Base-by-base conservation (phyloP, 1,284 basidiomycete species). In the Trichosporon faecale region DNA sequence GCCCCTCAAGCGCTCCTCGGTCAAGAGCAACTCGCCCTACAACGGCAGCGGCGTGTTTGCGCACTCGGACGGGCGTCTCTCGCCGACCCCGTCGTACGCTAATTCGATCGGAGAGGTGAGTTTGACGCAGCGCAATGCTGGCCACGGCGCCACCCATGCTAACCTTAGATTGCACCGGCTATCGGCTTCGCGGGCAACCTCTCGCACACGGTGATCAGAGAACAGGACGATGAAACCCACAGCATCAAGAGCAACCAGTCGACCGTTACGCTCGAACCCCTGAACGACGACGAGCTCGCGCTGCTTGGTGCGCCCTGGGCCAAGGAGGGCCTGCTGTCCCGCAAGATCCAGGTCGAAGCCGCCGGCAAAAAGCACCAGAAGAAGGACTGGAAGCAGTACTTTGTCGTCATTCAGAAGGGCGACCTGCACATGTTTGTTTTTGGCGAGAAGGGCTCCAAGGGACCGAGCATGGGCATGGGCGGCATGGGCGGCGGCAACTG, bases 251-350 rank as follows among this genome's bases (percentile, higher is more conserved):
- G 87, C 23, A 91, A 89, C 76, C 86, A 87, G 21, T 90, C 89
- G 0, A 88, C 87, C 31, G 76, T 74, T 11, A 76, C 75, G 2
- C 67, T 78, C n/a, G 83, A 82, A 29, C 82, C 83, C 5, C 91
- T 96, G 71, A 89, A 90, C 4, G 95, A 98, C 79, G 95, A 98
- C 79, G 94, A 98, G 83, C 87, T 98, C 12, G 95, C 96, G 0
- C 85, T 98, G 40, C 88, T 97, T 12, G 96, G 96, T 27, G 90
- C 96, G 2, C 96, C 96, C 0, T 99, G 96, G 96, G 96, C 96
- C 0, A 99, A 99, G 82, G 96, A 99, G 82, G 96, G 96, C 16
- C 91, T 95, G 85, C 88, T 99, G 3, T 91, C 90, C 74, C 90
- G 95, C 40, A 98, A 98, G 80, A 91, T 95, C 74, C 97, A 96